Conservation (phyloP, 441 rosid genomes). For the Isatis lusitanica region DNA sequence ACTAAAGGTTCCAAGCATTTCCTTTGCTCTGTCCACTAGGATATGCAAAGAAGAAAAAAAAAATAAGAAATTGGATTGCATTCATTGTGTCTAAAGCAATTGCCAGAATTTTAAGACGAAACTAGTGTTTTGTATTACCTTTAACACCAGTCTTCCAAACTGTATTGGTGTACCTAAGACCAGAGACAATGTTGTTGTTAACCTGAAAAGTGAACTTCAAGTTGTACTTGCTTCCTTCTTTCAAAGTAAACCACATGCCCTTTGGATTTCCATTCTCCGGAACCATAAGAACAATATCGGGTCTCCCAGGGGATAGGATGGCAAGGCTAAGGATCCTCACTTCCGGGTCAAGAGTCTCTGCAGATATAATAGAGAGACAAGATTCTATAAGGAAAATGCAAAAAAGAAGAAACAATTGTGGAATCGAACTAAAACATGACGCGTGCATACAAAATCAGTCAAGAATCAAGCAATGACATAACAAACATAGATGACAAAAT, state of each 20-base stretch:
- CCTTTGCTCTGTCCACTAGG: constrained; percentile 68
- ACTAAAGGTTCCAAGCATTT: constrained; percentile 88
- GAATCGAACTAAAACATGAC: neutral
- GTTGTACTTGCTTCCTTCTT: constrained; percentile 81
- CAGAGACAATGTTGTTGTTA: constrained; percentile 81
- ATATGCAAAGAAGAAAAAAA: neutral
- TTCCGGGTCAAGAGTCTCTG: constrained; percentile 78
- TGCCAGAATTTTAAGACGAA: neutral
- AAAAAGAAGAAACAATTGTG: neutral
- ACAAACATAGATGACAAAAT: neutral
- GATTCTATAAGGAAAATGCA: neutral
- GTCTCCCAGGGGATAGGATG: constrained; percentile 65
- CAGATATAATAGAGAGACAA: constrained; percentile 27
- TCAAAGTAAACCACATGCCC: constrained; percentile 84
- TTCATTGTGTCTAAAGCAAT: constrained; percentile 2
- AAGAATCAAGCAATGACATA: neutral
- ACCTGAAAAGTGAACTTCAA: constrained; percentile 72
- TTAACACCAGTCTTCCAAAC: constrained; percentile 77
- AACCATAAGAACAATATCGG: constrained; percentile 60
- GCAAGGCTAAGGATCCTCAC: constrained; percentile 67
- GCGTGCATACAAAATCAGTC: neutral
- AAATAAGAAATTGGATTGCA: neutral
- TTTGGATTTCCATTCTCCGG: constrained; percentile 74
- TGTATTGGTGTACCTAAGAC: constrained; percentile 75
- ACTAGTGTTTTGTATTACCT: constrained; percentile 46